These are phyloP conservation scores for Lachnellula occidentalis DNA, from an alignment of 2,329 filamentous ascomycete genomes.

Conservation along the genomic window DNA sequence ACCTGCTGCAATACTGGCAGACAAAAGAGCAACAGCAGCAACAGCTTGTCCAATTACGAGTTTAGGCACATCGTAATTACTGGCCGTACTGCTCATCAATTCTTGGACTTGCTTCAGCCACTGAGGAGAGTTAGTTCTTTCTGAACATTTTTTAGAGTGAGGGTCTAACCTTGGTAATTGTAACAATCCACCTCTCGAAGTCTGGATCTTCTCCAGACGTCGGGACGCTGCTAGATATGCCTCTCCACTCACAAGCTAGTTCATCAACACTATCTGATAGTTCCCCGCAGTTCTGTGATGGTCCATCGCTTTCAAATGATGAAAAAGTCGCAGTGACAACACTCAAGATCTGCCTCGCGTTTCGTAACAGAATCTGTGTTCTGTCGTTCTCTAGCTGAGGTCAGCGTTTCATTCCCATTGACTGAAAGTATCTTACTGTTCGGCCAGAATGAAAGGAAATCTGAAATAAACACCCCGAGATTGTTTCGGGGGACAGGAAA, in stretches of 20 bases:
- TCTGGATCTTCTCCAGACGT: constrained; percentile 23
- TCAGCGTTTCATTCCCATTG: constrained; percentile 5
- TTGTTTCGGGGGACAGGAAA: constrained; percentile 89
- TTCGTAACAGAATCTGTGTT: constrained; percentile 65
- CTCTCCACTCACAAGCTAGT: constrained; percentile 66
- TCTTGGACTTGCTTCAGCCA: constrained; percentile 52
- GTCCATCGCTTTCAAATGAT: constrained; percentile 38
- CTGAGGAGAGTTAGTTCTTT: constrained; percentile 22
- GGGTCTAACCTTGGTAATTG: constrained; percentile 38
- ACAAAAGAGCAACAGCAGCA: constrained; percentile 32
- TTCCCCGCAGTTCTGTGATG: constrained; percentile 18
- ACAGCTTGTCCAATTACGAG: constrained; percentile 45
- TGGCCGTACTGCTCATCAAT: constrained; percentile 82
- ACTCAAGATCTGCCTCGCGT: constrained; percentile 72
- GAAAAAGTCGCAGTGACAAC: constrained; percentile 72
- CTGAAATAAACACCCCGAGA: constrained; percentile 75
- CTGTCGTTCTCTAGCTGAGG: constrained; percentile 43
- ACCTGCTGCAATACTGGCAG: constrained; percentile 33
- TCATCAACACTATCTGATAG: constrained; percentile 39
- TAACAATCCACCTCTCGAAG: constrained; percentile 37
- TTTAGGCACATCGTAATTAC: constrained; percentile 75
- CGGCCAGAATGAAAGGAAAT: constrained; percentile 74
- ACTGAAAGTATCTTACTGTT: constrained; percentile 41
- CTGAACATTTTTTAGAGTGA: neutral
- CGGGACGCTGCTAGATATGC: constrained; percentile 26